Percentiles rank a stretch among this genome's conserved stretches.
Conservation (phyloP, 2,329 filamentous ascomycete species). For the Cryphonectria radicalis region DNA sequence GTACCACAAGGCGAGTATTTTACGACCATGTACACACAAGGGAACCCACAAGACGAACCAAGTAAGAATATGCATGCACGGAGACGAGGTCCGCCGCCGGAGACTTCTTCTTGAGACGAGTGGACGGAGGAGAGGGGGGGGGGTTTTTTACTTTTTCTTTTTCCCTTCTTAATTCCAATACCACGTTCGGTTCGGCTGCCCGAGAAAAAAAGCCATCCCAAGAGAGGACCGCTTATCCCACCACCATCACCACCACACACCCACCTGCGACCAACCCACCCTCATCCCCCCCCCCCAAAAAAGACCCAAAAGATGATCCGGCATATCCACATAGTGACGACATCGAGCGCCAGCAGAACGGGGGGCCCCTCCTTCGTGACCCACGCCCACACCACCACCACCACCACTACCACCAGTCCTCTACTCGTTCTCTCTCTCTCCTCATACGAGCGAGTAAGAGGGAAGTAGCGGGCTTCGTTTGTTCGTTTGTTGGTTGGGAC, state of each 20-base stretch:
- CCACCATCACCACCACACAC: not conserved
- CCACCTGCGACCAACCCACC: not conserved
- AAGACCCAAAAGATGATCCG: not conserved
- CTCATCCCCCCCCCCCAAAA: too few species aligned
- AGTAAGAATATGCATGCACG: conserved; percentile 17
- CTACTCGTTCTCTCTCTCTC: too few species aligned
- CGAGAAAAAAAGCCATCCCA: conserved; percentile 21
- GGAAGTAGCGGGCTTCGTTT: too few species aligned
- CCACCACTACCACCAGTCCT: not conserved
- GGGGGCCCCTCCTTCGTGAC: not conserved
- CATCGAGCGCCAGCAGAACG: not conserved
- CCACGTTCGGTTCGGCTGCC: conserved; percentile 24
- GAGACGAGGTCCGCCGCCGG: conserved; percentile 14
- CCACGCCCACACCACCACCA: not conserved
- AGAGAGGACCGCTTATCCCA: conserved; percentile 5
- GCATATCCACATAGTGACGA: not conserved
- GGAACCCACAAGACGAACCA: not conserved
- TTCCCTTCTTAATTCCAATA: not conserved
- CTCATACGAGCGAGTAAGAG: not conserved
- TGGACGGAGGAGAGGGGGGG: not conserved
- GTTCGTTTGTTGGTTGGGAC: too few species aligned
- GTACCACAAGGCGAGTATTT: too few species aligned
- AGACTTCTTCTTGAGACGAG: not conserved
- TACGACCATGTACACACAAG: too few species aligned
- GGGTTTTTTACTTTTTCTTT: too few species aligned